A percentile compares a stretch with the other conserved stretches of the same genome.
phyloP scores from a whole-genome alignment of 345 rosid genomes.

The Hypericum androsaemum region DNA sequence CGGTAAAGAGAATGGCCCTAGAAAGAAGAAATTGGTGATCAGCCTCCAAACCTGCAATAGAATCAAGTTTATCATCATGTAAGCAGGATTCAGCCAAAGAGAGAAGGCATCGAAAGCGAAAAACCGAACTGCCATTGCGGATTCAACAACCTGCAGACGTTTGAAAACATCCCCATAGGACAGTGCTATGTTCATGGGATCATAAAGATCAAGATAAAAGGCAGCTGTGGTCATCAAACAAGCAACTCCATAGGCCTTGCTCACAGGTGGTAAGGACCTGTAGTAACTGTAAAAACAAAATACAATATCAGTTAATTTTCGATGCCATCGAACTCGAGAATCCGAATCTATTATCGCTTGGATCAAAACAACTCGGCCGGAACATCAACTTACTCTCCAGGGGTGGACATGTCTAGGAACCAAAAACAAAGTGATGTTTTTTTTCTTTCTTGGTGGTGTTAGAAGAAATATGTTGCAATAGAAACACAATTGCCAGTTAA shows the following conservation, averaged over 20 bases:
- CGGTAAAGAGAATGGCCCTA: conserved; percentile 39
- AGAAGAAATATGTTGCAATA: too few species aligned
- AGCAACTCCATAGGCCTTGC: conserved; percentile 52
- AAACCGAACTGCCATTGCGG: too few species aligned
- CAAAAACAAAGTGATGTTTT: neutral
- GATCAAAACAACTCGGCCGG: conserved; percentile 1
- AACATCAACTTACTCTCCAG: conserved; percentile 40
- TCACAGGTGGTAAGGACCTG: conserved; percentile 52
- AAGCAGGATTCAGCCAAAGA: neutral
- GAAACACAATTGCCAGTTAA: too few species aligned
- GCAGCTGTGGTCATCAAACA: conserved; percentile 52
- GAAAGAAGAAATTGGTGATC: conserved; percentile 46
- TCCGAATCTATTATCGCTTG: neutral
- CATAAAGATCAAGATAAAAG: conserved; percentile 31
- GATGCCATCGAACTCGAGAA: neutral
- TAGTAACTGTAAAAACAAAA: conserved; percentile 31
- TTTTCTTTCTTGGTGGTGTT: neutral
- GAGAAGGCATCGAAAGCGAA: too few species aligned
- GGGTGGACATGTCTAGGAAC: conserved; percentile 34
- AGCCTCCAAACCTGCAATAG: conserved; percentile 54
- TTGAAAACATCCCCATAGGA: conserved; percentile 37
- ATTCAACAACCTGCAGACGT: conserved; percentile 35
- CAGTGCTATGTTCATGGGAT: conserved; percentile 27
- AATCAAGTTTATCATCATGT: neutral
- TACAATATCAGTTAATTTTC: neutral